Conservation (phyloP, 345 rosid genomes). For the Eucalyptus sp. region DNA sequence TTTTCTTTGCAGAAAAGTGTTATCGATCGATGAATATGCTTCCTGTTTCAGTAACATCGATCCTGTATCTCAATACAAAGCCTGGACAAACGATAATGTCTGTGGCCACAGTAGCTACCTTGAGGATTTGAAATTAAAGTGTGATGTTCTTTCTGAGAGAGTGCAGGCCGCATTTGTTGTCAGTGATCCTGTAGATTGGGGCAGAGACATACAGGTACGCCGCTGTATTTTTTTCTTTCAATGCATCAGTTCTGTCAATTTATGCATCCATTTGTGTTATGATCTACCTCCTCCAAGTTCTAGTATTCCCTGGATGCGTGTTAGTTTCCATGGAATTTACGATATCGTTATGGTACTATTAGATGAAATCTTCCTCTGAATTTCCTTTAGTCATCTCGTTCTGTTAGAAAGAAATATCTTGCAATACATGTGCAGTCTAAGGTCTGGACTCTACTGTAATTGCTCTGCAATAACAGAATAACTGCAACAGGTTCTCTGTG, state of each 20-base stretch:
- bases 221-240: not conserved
- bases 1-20: constrained; percentile 48
- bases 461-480: not conserved
- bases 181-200: constrained; percentile 93
- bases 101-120: not conserved
- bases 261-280: not conserved
- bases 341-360: not conserved
- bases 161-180: constrained; percentile 74
- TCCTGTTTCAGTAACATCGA: constrained; percentile 64
- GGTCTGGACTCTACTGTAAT: not conserved
- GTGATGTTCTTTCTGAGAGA: constrained; percentile 19
- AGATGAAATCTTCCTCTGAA: not conserved
- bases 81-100: constrained; percentile 20
- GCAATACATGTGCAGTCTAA: not conserved
- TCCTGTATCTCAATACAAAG: constrained; percentile 64
- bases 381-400: not conserved
- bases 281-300: not conserved
- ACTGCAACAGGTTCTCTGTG: constrained; percentile 64
- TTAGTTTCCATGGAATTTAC: not conserved
- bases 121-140: constrained; percentile 1
- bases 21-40: constrained; percentile 64
- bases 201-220: constrained; percentile 85
- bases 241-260: not conserved
- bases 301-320: not conserved
- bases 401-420: not conserved